phyloP scores from a whole-genome alignment of 257 asterid genomes.

The Henckelia pumila region DNA sequence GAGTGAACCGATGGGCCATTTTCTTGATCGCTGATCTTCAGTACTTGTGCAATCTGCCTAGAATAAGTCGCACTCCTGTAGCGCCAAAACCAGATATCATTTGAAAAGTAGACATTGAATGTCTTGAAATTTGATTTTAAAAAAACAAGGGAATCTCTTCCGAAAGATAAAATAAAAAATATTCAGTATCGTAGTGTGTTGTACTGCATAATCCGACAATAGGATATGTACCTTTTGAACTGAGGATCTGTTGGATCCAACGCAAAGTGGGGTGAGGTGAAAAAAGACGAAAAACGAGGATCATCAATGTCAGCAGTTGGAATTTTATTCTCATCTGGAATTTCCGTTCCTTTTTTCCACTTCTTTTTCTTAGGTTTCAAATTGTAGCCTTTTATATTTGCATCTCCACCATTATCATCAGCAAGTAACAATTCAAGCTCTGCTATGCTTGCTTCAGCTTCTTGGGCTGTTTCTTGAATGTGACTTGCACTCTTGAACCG shows the following conservation, averaged over 20 bases:
- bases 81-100: neutral
- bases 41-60: slow-evolving; percentile 39
- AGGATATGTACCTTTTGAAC: slow-evolving; percentile 66
- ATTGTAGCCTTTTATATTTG: slow-evolving; percentile 70
- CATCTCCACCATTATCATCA: slow-evolving; percentile 59
- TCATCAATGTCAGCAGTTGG: slow-evolving; percentile 59
- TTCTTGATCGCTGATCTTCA: slow-evolving; percentile 25
- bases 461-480: slow-evolving; percentile 36
- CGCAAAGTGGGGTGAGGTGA: slow-evolving; percentile 60
- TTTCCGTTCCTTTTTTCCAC: slow-evolving; percentile 62
- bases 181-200: neutral
- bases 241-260: slow-evolving; percentile 98
- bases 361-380: slow-evolving; percentile 63
- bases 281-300: slow-evolving; percentile 69
- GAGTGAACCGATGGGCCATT: slow-evolving; percentile 15
- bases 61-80: slow-evolving; percentile 59
- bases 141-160: neutral
- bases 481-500: slow-evolving; percentile 32
- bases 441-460: slow-evolving; percentile 70
- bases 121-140: too few relatives aligned
- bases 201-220: neutral
- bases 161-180: neutral
- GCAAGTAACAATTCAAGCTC: slow-evolving; percentile 89
- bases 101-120: neutral
- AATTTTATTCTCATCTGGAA: slow-evolving; percentile 57